phyloP scores from a whole-genome alignment of 768 basidiomycete species.

The Amanita polypyramis region DNA sequence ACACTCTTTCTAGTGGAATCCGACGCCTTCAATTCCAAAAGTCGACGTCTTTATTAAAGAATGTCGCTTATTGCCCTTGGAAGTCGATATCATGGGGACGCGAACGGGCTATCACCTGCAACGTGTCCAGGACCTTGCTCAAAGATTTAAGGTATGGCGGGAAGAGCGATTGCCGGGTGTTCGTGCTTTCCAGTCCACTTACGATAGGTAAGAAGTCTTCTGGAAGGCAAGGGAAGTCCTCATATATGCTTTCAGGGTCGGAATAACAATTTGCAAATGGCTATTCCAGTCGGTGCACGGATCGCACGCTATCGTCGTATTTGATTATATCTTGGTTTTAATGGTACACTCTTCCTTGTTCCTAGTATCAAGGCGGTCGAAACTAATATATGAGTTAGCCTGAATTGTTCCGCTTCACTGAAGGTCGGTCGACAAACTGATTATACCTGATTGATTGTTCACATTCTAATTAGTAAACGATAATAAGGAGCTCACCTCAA shows the following conservation, averaged over 20 bases:
- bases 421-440: constrained; percentile 29
- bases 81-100: constrained; percentile 70
- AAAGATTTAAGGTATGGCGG: constrained; percentile 60
- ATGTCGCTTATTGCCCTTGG: constrained; percentile 41
- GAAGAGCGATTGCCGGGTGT: constrained; percentile 61
- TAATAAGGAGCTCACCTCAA: constrained; percentile 57
- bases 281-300: constrained; percentile 67
- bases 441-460: not conserved
- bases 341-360: constrained; percentile 39
- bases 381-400: constrained; percentile 30
- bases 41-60: constrained; percentile 59
- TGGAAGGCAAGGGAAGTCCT: constrained; percentile 3
- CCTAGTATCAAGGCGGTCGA: not conserved
- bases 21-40: constrained; percentile 48
- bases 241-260: constrained; percentile 32
- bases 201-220: constrained; percentile 48
- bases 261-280: constrained; percentile 67
- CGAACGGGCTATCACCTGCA: constrained; percentile 50
- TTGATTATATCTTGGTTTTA: constrained; percentile 74
- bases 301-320: constrained; percentile 63
- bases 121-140: constrained; percentile 50
- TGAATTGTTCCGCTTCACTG: constrained; percentile 67
- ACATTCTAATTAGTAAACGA: constrained; percentile 44
- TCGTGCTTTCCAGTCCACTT: constrained; percentile 76
- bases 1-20: constrained; percentile 39